phyloP scores from a whole-genome alignment of 148 eudicot genomes.

The Limonium bicolor region DNA sequence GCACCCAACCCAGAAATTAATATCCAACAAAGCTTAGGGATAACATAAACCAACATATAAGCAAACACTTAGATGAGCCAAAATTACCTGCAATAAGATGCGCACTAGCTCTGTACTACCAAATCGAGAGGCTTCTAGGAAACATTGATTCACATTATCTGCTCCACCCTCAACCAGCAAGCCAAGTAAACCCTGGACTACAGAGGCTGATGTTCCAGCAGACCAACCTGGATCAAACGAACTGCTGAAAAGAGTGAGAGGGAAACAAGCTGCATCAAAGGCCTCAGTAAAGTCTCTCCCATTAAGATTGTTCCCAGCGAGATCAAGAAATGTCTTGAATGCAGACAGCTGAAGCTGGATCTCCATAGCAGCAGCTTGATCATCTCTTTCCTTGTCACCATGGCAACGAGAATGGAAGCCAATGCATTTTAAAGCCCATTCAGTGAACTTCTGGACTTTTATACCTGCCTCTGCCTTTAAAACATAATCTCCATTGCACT shows the following conservation, averaged over 20 bases:
- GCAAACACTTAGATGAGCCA: neutral
- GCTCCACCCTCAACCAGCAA: conserved; percentile 98
- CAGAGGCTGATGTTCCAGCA: conserved; percentile 81
- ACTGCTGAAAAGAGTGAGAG: conserved; percentile 93
- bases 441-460: conserved; percentile 95
- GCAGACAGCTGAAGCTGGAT: conserved; percentile 84
- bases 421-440: conserved; percentile 97
- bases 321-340: conserved; percentile 79
- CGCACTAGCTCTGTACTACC: conserved; percentile 99
- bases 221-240: conserved; percentile 99
- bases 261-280: conserved; percentile 98
- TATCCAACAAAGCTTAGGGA: neutral
- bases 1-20: neutral
- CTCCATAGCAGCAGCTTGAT: conserved; percentile 54
- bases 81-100: conserved; percentile 76
- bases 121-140: conserved; percentile 96
- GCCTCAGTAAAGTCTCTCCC: conserved; percentile 98
- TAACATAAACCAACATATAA: neutral
- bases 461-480: conserved; percentile 97
- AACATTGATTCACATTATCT: conserved; percentile 96
- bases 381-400: conserved; percentile 43
- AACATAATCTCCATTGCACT: conserved; percentile 93
- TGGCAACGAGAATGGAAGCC: conserved; percentile 85
- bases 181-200: conserved; percentile 73
- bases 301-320: conserved; percentile 74